A percentile compares a stretch with the other conserved stretches of the same genome.
phyloP scores from a whole-genome alignment of 345 rosid species.

The Euphorbia peplus region DNA sequence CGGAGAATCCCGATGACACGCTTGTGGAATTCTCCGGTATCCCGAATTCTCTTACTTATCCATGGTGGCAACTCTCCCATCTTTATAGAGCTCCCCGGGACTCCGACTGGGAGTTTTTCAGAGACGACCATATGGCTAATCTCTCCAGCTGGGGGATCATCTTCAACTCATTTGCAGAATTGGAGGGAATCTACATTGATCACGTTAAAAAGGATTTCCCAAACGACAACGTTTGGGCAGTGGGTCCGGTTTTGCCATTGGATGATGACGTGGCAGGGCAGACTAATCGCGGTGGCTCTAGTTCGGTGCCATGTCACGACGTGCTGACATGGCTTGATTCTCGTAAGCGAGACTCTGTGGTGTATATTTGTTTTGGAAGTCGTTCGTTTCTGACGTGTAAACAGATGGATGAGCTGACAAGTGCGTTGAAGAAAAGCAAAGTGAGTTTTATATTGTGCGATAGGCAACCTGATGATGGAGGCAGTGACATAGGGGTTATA shows the following conservation, averaged over 20 bases:
- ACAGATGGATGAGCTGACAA: constrained; percentile 43
- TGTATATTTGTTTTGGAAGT: constrained; percentile 76
- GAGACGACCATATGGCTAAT: constrained; percentile 31
- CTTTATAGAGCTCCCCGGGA: constrained; percentile 27
- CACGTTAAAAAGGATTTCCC: constrained; percentile 29
- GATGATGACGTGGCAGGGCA: not conserved
- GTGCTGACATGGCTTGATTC: constrained; percentile 57
- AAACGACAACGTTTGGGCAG: constrained; percentile 44
- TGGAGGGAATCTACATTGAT: constrained; percentile 45
- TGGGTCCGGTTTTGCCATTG: constrained; percentile 53
- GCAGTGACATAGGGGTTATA: not conserved
- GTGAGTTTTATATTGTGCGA: constrained; percentile 48
- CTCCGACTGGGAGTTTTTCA: constrained; percentile 34
- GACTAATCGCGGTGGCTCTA: constrained; percentile 44
- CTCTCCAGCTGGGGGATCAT: constrained; percentile 53
- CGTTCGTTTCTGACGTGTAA: constrained; percentile 37
- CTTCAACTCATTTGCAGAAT: constrained; percentile 46
- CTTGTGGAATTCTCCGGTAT: constrained; percentile 31
- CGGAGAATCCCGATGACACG: not conserved
- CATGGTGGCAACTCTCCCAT: constrained; percentile 36
- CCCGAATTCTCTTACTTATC: constrained; percentile 42
- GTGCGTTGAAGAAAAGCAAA: constrained; percentile 45
- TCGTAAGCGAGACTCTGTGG: constrained; percentile 39
- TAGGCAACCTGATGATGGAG: constrained; percentile 13
- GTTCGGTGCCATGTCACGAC: constrained; percentile 29